Evolutionary conservation across 306 rosid species (phyloP).

Genomic region (cucumber (Cucumis sativus)): DNA sequence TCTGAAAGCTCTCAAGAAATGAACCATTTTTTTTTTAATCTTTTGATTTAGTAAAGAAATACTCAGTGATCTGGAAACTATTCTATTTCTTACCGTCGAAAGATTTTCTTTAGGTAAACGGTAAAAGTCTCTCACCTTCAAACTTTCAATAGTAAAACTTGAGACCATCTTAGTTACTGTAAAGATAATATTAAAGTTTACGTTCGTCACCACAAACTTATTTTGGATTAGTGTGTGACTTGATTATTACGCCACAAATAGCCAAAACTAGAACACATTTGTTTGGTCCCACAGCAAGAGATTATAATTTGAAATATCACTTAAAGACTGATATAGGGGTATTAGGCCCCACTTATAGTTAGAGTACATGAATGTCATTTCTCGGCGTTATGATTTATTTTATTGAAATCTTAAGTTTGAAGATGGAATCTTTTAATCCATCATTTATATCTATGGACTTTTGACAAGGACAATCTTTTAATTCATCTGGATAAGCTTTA

Average conservation of each 20-base stretch:
- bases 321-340: not conserved
- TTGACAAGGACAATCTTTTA: not conserved
- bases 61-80: not conserved
- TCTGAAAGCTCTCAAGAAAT: not conserved
- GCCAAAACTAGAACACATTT: not conserved
- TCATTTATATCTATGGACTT: not conserved
- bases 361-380: not conserved
- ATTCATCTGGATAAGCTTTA: not conserved
- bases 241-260: not conserved
- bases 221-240: not conserved
- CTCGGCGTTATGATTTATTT: not conserved
- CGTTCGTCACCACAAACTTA: no score
- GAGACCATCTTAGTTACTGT: no score
- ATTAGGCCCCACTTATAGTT: not conserved
- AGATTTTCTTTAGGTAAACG: no score
- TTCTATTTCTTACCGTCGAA: not conserved
- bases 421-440: not conserved
- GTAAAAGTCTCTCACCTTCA: no score
- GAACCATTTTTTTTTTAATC: not conserved
- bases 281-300: not conserved
- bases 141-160: no score
- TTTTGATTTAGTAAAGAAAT: not conserved
- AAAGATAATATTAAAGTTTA: no score
- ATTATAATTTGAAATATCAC: not conserved
- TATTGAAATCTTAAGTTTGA: not conserved